phyloP scores from a whole-genome alignment of 257 asterid species.

The Eucommia ulmoides region DNA sequence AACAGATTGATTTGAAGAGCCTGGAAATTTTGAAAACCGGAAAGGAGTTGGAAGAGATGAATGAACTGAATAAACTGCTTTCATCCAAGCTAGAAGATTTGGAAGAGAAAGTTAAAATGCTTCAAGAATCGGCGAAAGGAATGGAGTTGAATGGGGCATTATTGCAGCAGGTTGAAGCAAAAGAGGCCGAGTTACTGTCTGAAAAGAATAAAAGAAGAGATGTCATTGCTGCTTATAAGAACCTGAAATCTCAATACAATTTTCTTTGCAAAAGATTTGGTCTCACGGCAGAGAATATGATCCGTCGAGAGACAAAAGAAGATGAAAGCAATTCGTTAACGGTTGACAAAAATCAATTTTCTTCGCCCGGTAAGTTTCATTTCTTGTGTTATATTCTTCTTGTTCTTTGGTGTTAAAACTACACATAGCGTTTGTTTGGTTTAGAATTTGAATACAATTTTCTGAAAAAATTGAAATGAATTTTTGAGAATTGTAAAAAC shows the following conservation, averaged over 20 bases:
- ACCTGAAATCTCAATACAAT: constrained; percentile 52
- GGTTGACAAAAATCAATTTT: constrained; percentile 24
- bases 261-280: constrained; percentile 37
- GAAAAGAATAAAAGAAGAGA: constrained; percentile 41
- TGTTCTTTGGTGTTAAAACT: too few species aligned
- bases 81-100: constrained; percentile 35
- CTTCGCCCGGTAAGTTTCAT: constrained; percentile 31
- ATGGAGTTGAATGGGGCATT: constrained; percentile 57
- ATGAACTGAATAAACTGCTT: constrained; percentile 42
- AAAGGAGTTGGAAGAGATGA: constrained; percentile 37
- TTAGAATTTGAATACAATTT: too few species aligned
- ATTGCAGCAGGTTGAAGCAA: constrained; percentile 57
- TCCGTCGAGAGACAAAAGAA: constrained; percentile 20
- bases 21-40: constrained; percentile 34
- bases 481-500: too few species aligned
- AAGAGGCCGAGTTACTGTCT: constrained; percentile 46
- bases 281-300: constrained; percentile 35
- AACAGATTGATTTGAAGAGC: constrained; percentile 24
- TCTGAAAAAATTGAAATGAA: too few species aligned
- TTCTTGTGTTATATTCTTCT: constrained; percentile 4
- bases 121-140: constrained; percentile 53
- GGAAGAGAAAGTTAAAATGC: constrained; percentile 37
- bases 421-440: too few species aligned
- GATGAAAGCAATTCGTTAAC: constrained; percentile 29
- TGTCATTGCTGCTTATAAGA: constrained; percentile 29